Base-by-base conservation (phyloP, 441 rosid genomes). In the Eruca vesicaria region DNA sequence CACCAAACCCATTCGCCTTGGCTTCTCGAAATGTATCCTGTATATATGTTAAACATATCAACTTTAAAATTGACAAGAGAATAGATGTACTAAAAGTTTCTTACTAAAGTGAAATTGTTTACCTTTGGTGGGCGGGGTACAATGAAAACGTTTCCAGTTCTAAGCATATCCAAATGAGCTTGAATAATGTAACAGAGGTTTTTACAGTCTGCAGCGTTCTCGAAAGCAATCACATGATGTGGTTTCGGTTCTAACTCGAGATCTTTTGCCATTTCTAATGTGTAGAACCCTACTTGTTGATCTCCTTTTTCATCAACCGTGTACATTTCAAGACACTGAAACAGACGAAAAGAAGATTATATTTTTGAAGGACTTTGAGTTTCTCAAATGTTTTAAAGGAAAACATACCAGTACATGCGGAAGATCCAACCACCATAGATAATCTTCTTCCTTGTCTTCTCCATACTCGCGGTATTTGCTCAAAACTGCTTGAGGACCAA, bases 381-480 rank as follows among this genome's bases (percentile, higher is more conserved):
- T 77, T 66, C 72, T 58, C 3, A 16, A 65, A 66, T 45, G 33
- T 41, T 62, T n/a, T 21, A 78, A 55, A 31, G 76, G n/a, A n/a
- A n/a, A 55, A 80, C 91, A 69, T 71, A 94, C 97, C 88, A 92
- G 78, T 28, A 94, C 86, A 81, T 86, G 88, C 18, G 93, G 97
- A 81, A 94, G 97, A 85, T 92, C 98, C 73, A 92, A 82, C 98
- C 98, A 94, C 98, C 98, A 92, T 35, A 94, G 81, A 73, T 85
- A 90, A 79, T 94, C 98, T 84, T 86, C 93, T 78, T 85, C 89
- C 73, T 92, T 84, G 16, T 85, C 87, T 32, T 92, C 93, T 57
- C 86, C 90, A 79, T 92, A 92, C 74, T 94, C 98, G 52, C 82
- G 78, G 73, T 94, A 94, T 84, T 94, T 94, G 86, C 89, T 87